Evolutionary conservation across 1,284 basidiomycete genomes (phyloP), one percentile per base, ranked within the genome.

Genomic region (Leccinum pseudoinsigne): DNA sequence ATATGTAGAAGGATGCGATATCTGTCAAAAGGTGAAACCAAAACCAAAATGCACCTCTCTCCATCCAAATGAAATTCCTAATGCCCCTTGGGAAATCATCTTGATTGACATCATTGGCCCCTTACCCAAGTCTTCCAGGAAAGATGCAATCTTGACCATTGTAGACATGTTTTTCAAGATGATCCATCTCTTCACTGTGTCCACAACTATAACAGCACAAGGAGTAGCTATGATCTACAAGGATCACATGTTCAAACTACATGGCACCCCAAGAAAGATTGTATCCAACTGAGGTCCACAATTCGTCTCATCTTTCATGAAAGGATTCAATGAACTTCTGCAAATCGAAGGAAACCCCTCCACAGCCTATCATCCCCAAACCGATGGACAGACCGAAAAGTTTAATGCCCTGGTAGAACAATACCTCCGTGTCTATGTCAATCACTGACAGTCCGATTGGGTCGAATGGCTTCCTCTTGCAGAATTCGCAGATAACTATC

Each of bases 271-370:
- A 3, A 0, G 0, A 69, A 67, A 3, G 16, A 66, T 68, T 0
- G 31, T 34, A 4, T 62, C 31, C 0, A 36, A 68, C 51, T 2
- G 72, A 53, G 82, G 80, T 9, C 28, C 53, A 1, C 70, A 74
- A 45, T 83, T 82, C 62, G 63, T 73, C 0, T 70, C 74, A 0
- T 60, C 68, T 16, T 74, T 80, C 26, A 77, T 72, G 58, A 36
- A 61, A 11, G 72, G 71, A n/a, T 65, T 79, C 0, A 69, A 67
- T 4, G 5, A 26, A 5, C 16, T 54, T 2, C 2, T 54, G 2
- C 4, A 31, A 11, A 55, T 53, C 0, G 8, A 53, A 16, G 50
- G 23, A 12, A 53, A 53, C 0, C 21, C 23, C 0, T 53, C 14
- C 0, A 53, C 14, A 0, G 7, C 50, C 2, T 28, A 23, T 26